These are phyloP conservation scores for Suillus occidentalis DNA, from an alignment of 768 basidiomycete genomes.

Conservation along the genomic window DNA sequence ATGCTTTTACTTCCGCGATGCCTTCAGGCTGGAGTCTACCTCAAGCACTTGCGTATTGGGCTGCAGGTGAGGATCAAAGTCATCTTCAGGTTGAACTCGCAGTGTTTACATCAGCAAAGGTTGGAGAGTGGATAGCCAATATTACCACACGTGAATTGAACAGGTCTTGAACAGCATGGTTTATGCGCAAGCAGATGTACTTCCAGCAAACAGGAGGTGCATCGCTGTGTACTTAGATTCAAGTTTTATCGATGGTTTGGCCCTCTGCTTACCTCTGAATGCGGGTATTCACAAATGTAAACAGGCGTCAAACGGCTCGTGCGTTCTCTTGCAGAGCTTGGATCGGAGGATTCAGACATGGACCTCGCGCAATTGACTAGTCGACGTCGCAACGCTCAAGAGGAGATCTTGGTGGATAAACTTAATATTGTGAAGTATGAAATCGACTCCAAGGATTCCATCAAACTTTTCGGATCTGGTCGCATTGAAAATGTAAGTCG, in stretches of 20 bases:
- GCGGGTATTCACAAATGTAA: neutral
- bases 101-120: constrained; percentile 10
- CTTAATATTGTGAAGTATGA: constrained; percentile 31
- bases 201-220: constrained; percentile 6
- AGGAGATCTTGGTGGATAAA: constrained; percentile 22
- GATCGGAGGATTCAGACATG: constrained; percentile 27
- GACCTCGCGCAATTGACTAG: constrained; percentile 5
- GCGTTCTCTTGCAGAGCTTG: constrained; percentile 4
- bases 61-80: constrained; percentile 24
- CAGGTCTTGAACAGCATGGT: constrained; percentile 18
- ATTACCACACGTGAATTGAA: neutral
- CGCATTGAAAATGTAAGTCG: constrained; percentile 34
- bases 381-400: constrained; percentile 20
- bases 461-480: constrained; percentile 31
- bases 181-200: constrained; percentile 11
- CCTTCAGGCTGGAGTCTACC: constrained; percentile 35
- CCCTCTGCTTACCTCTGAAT: neutral
- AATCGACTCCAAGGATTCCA: constrained; percentile 32
- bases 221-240: constrained; percentile 27
- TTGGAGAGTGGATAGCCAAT: neutral
- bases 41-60: constrained; percentile 36
- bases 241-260: neutral
- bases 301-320: neutral
- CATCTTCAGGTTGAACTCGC: constrained; percentile 21
- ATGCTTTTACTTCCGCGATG: constrained; percentile 29